These are phyloP conservation scores for Afroboletus lepidellus DNA, from an alignment of 1,284 basidiomycete genomes.

Conservation along the genomic window DNA sequence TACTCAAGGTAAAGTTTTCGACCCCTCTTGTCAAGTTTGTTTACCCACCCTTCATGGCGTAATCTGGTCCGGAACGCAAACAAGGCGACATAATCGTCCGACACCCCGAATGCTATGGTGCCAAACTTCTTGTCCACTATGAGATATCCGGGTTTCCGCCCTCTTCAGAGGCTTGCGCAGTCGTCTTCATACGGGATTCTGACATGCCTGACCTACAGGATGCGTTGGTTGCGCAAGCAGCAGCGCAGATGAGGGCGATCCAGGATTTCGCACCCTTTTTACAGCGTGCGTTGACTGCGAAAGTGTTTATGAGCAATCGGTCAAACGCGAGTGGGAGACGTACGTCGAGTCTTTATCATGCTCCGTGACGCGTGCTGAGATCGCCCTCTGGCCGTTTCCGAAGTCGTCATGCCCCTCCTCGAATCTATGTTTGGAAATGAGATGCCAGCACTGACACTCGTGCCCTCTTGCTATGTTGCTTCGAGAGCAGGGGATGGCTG, in stretches of 20 bases:
- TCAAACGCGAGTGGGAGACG: constrained; percentile 7
- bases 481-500: constrained; percentile 41
- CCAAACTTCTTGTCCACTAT: constrained; percentile 39
- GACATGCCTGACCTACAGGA: constrained; percentile 1
- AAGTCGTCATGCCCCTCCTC: constrained; percentile 21
- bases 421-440: constrained; percentile 18
- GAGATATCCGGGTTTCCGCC: constrained; percentile 46
- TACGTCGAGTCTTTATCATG: constrained; percentile 13
- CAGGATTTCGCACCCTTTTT: constrained; percentile 19
- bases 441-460: constrained; percentile 46
- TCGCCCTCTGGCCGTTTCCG: neutral
- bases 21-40: neutral
- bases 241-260: constrained; percentile 28
- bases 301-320: constrained; percentile 23
- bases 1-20: constrained; percentile 38
- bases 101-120: constrained; percentile 10
- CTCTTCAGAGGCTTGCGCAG: constrained; percentile 38
- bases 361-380: constrained; percentile 1
- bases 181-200: constrained; percentile 45
- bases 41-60: neutral
- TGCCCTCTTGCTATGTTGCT: constrained; percentile 56
- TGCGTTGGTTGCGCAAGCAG: constrained; percentile 10
- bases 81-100: constrained; percentile 16
- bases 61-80: neutral
- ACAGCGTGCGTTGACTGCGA: constrained; percentile 23